These are phyloP conservation scores for Phallus indusiatus DNA, from an alignment of 768 basidiomycete species.

Conservation along the genomic window DNA sequence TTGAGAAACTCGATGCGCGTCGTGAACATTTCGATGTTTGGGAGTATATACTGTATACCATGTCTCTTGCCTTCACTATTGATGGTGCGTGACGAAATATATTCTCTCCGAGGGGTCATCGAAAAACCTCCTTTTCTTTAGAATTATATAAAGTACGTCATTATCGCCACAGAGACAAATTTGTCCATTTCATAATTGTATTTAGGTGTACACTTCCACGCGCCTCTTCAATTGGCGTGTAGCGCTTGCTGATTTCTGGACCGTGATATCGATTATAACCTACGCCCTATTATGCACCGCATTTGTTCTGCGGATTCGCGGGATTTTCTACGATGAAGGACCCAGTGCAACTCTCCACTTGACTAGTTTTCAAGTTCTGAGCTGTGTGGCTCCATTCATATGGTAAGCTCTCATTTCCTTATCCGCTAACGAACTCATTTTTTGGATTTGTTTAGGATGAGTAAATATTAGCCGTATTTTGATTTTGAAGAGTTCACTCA, in stretches of 20 bases:
- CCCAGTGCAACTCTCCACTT: slow-evolving; percentile 37
- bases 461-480: slow-evolving; percentile 37
- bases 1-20: slow-evolving; percentile 55
- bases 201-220: slow-evolving; percentile 60
- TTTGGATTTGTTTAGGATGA: slow-evolving; percentile 50
- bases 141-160: slow-evolving; percentile 46
- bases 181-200: background rate
- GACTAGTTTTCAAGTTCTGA: slow-evolving; percentile 79
- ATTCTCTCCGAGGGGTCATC: background rate
- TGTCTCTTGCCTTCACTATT: slow-evolving; percentile 66
- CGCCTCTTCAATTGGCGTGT: slow-evolving; percentile 73
- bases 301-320: slow-evolving; percentile 60
- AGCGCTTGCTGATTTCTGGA: slow-evolving; percentile 61
- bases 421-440: too few relatives aligned
- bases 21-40: slow-evolving; percentile 57
- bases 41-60: slow-evolving; percentile 71
- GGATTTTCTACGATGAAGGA: slow-evolving; percentile 31
- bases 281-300: slow-evolving; percentile 65
- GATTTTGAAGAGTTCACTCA: too few relatives aligned
- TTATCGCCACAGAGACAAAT: background rate
- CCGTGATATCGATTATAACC: slow-evolving; percentile 56
- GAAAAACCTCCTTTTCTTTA: too few relatives aligned
- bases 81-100: slow-evolving; percentile 50
- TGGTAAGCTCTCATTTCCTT: slow-evolving; percentile 71
- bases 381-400: slow-evolving; percentile 80